phyloP scores from a whole-genome alignment of 116 monocot species.

The Iris pallida region DNA sequence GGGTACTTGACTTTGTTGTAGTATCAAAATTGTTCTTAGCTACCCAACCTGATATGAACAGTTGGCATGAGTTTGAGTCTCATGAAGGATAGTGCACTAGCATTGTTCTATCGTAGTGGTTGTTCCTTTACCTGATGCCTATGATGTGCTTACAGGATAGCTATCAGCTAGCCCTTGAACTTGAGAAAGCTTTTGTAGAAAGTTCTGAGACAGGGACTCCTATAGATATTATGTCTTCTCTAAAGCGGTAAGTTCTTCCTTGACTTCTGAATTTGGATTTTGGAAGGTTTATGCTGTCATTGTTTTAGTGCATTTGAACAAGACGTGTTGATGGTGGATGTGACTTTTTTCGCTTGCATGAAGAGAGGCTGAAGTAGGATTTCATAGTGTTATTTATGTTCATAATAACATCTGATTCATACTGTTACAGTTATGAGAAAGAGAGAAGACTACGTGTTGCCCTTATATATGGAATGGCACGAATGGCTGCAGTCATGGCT shows the following conservation, averaged over 20 bases:
- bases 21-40: no score
- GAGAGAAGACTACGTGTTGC: slow-evolving; percentile 92
- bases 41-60: no score
- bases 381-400: not conserved
- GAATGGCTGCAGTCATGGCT: slow-evolving; percentile 99
- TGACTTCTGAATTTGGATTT: not conserved
- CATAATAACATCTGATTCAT: not conserved
- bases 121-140: no score
- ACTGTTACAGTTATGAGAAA: slow-evolving; percentile 68
- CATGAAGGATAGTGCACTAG: no score
- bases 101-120: no score
- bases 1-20: no score
- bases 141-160: slow-evolving; percentile 59
- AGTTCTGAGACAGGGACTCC: slow-evolving; percentile 52
- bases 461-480: slow-evolving; percentile 86
- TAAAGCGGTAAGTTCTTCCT: slow-evolving; percentile 51
- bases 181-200: slow-evolving; percentile 69
- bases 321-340: no score
- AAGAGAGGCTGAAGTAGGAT: no score
- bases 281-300: no score
- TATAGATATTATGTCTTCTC: slow-evolving; percentile 63
- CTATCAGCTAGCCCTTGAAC: slow-evolving; percentile 89
- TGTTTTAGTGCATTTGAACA: not conserved
- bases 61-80: no score
- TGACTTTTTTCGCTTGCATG: no score